These are phyloP conservation scores for Garcia nutans DNA, from an alignment of 345 rosid species.

Conservation along the genomic window DNA sequence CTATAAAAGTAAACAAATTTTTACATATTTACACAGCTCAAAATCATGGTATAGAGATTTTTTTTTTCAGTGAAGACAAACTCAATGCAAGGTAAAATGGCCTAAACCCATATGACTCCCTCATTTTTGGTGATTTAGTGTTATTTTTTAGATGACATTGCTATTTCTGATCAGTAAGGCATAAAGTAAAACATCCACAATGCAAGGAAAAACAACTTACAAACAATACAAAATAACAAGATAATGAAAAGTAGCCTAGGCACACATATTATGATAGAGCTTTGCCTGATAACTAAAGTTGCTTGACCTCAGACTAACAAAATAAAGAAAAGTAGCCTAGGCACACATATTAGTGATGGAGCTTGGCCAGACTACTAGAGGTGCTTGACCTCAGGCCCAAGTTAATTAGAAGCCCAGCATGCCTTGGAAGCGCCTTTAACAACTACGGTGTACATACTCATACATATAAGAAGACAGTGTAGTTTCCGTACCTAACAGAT, in stretches of 20 bases:
- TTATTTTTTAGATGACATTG: no score
- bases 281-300: background rate
- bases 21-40: no score
- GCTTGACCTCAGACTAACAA: background rate
- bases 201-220: background rate
- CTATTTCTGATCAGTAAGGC: background rate
- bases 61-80: no score
- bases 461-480: background rate
- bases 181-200: background rate
- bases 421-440: background rate
- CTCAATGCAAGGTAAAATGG: no score
- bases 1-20: no score
- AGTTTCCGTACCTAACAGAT: background rate
- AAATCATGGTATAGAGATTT: no score
- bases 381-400: background rate
- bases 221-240: background rate
- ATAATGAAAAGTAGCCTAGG: no score
- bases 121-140: no score
- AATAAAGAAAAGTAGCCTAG: no score
- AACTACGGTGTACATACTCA: background rate
- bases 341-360: background rate
- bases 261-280: background rate
- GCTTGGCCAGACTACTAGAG: background rate
- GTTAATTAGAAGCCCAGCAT: background rate
- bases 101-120: no score